Evolutionary conservation across 768 basidiomycete species (phyloP).

Genomic region (Xerocomellus intermedius): DNA sequence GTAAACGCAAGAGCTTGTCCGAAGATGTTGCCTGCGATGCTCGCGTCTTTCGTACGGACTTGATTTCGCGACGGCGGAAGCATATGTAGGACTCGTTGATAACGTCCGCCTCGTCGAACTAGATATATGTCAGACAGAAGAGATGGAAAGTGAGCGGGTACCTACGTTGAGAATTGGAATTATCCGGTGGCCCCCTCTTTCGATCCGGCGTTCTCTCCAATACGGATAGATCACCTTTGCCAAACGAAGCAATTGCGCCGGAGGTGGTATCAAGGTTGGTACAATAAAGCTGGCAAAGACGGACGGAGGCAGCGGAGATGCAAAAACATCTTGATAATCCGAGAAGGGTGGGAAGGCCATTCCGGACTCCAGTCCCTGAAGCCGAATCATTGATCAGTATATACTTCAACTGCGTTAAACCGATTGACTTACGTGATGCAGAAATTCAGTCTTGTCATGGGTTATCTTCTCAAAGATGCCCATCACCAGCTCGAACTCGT

Average conservation of each 20-base stretch:
- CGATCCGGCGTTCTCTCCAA: conserved; percentile 83
- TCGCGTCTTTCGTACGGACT: conserved; percentile 91
- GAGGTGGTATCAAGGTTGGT: conserved; percentile 68
- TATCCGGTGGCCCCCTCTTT: conserved; percentile 79
- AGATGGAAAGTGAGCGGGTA: neutral
- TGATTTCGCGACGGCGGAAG: conserved; percentile 93
- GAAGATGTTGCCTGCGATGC: conserved; percentile 86
- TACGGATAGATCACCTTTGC: conserved; percentile 80
- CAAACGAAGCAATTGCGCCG: conserved; percentile 60
- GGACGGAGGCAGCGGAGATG: conserved; percentile 53
- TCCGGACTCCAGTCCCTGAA: conserved; percentile 62
- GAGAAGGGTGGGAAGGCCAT: conserved; percentile 71
- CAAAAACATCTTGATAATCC: conserved; percentile 70
- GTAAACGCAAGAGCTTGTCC: conserved; percentile 83
- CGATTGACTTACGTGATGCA: conserved; percentile 73
- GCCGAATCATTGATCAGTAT: neutral
- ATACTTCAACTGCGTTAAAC: neutral
- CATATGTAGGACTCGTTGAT: conserved; percentile 94
- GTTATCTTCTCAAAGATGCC: conserved; percentile 89
- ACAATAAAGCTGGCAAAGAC: conserved; percentile 67
- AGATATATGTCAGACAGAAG: neutral
- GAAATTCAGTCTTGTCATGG: conserved; percentile 83
- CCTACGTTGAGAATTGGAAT: conserved; percentile 87
- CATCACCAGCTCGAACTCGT: conserved; percentile 95
- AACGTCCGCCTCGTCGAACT: conserved; percentile 90